Evolutionary conservation across 257 asterid genomes (phyloP), one percentile per base, ranked within the genome.

Genomic region (Fraxinus cuspidata): DNA sequence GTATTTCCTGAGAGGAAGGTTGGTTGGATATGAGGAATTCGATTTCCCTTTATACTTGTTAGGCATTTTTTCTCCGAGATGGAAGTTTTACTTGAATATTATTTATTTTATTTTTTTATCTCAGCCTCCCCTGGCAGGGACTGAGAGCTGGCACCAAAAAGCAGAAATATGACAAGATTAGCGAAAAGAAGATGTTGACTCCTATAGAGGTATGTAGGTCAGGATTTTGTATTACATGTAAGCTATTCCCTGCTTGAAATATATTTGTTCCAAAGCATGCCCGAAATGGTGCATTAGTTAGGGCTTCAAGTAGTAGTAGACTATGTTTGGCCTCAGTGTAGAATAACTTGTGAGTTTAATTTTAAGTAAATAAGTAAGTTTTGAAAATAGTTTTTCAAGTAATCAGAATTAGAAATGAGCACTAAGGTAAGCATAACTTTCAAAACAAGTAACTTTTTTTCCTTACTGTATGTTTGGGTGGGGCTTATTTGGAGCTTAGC

Each of bases 1-100:
- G 99, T 94, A 94, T 84, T 94, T 94, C 82, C 94, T 94, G 71
- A 90, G 99, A 80, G 99, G 99, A 86, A 94, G 99, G 99, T 93
- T 81, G 87, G 99, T 92, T 71, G 5, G 82, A 80, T 73, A 42
- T 79, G 53, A 37, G 31, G 73, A 67, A 23, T 72, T 60, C 28
- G 8, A 65, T 63, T 63, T 65, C 68, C 63, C 71, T 76, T 37
- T 75, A 35, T 69, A 51, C 44, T 70, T 29, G 37, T 15, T 85
- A 58, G 35, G 42, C 47, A 29, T 47, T 51, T 60, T 73, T 21
- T 73, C 81, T 66, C 74, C 47, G 27, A 71, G 71, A 37, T 66
- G 53, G 80, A 27, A 71, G 78, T 7, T 32, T 70, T 21, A 27
- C 38, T 69, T 11, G 27, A 70, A 51, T 35, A 29, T 63, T 69